Percentiles rank a stretch among this genome's conserved stretches.
These are phyloP conservation scores for Orbilia javanica DNA, from an alignment of 2,329 filamentous ascomycete species.

Conservation along the genomic window DNA sequence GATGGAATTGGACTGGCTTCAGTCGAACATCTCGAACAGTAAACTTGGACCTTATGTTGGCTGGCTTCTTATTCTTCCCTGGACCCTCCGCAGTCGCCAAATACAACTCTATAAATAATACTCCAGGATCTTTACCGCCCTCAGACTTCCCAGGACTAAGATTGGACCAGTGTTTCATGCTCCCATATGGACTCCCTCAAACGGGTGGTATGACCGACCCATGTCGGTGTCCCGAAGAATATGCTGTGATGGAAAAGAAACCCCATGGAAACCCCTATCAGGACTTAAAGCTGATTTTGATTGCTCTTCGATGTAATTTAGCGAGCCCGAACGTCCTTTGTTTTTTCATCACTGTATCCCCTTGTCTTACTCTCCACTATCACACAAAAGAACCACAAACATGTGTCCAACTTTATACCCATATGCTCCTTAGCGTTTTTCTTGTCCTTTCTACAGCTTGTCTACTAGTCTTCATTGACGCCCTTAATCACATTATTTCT, in stretches of 20 bases:
- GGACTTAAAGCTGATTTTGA: conserved; percentile 24
- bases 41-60: conserved; percentile 15
- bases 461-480: conserved; percentile 30
- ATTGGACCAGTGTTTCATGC: conserved; percentile 1
- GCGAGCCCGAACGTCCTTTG: conserved; percentile 38
- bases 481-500: conserved; percentile 22
- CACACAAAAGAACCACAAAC: conserved; percentile 19
- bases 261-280: neutral
- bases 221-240: conserved; percentile 15
- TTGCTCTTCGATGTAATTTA: conserved; percentile 41
- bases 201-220: conserved; percentile 21
- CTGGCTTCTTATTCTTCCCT: conserved; percentile 1
- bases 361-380: conserved; percentile 22
- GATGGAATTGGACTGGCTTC: conserved; percentile 28
- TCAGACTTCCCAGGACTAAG: conserved; percentile 3
- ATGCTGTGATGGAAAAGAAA: conserved; percentile 17
- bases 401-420: conserved; percentile 32
- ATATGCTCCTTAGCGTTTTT: conserved; percentile 25
- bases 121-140: conserved; percentile 13
- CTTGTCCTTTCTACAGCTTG: conserved; percentile 14
- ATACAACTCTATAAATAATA: neutral
- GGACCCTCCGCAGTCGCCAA: conserved; percentile 2
- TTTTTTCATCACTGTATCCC: conserved; percentile 24
- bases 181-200: conserved; percentile 27
- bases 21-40: neutral